Conservation (phyloP, 2,329 filamentous ascomycete species). For the Thelonectria rubi region DNA sequence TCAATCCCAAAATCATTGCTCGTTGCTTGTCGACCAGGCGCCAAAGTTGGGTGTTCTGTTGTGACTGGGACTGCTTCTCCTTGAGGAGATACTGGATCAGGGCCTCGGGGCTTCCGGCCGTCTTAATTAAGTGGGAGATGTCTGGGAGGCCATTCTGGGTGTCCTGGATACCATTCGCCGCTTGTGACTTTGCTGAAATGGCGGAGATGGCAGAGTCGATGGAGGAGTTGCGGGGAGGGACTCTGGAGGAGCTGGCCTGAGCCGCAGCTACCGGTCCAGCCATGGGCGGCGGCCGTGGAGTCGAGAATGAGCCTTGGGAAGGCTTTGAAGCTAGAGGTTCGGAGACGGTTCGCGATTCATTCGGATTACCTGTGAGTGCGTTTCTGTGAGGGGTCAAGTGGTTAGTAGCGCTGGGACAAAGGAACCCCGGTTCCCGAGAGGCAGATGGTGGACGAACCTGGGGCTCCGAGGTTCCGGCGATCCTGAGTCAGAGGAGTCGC, state of each 20-base stretch:
- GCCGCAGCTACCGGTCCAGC: constrained; percentile 55
- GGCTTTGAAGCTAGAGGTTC: constrained; percentile 56
- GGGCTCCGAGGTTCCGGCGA: constrained; percentile 45
- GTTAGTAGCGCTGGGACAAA: constrained; percentile 20
- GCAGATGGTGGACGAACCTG: constrained; percentile 43
- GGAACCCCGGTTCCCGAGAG: background rate
- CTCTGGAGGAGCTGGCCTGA: constrained; percentile 52
- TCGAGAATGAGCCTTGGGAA: constrained; percentile 50
- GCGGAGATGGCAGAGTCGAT: constrained; percentile 93
- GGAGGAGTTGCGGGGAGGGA: constrained; percentile 77
- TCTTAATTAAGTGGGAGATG: constrained; percentile 79
- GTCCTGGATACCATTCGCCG: constrained; percentile 65
- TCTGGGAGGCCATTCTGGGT: constrained; percentile 72
- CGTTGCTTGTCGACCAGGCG: constrained; percentile 95
- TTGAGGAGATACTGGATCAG: constrained; percentile 88
- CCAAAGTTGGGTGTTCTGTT: constrained; percentile 95
- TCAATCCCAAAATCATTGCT: constrained; percentile 90
- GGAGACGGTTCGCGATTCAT: constrained; percentile 60
- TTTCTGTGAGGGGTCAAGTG: constrained; percentile 35
- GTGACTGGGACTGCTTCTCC: constrained; percentile 87
- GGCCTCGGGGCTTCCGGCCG: constrained; percentile 88
- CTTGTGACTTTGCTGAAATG: constrained; percentile 68
- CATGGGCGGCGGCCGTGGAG: constrained; percentile 55
- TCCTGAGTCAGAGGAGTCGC: constrained; percentile 49
- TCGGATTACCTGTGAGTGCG: constrained; percentile 48